A percentile compares a stretch with the other conserved stretches of the same genome.
Conservation (phyloP, 371 early-diverging fungal species). For the Actinomortierella ambigua region DNA sequence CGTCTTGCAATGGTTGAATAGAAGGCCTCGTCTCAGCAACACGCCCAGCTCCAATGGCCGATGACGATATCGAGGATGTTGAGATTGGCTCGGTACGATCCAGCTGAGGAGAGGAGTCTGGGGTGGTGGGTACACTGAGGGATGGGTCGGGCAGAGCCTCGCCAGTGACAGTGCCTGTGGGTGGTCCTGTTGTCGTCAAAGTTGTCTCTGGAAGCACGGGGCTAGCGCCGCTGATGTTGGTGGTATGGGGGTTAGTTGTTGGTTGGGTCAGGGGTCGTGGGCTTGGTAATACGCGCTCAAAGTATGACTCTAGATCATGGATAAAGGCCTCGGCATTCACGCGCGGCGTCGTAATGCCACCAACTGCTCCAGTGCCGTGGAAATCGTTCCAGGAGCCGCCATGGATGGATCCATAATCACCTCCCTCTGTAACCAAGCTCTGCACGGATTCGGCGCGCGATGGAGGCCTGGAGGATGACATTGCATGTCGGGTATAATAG, state of each 20-base stretch:
- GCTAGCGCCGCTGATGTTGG: constrained; percentile 10
- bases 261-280: constrained; percentile 2
- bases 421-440: constrained; percentile 36
- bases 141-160: constrained; percentile 7
- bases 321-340: constrained; percentile 38
- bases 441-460: constrained; percentile 31
- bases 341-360: constrained; percentile 25
- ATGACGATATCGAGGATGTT: neutral
- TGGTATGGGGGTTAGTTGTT: neutral
- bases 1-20: constrained; percentile 41
- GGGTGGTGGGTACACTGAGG: neutral
- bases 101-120: constrained; percentile 2
- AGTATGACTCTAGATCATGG: constrained; percentile 42
- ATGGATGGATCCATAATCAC: constrained; percentile 30
- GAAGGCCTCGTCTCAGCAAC: neutral
- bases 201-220: constrained; percentile 1
- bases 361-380: constrained; percentile 16
- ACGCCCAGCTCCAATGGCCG: constrained; percentile 1
- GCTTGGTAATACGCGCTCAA: constrained; percentile 23
- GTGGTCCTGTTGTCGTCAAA: no score
- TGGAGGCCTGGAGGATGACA: constrained; percentile 28
- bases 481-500: constrained; percentile 47
- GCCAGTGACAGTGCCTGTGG: constrained; percentile 7
- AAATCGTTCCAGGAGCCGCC: constrained; percentile 20
- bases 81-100: neutral